phyloP scores from a whole-genome alignment of 2,329 filamentous ascomycete species.

The Trichoderma gracile region DNA sequence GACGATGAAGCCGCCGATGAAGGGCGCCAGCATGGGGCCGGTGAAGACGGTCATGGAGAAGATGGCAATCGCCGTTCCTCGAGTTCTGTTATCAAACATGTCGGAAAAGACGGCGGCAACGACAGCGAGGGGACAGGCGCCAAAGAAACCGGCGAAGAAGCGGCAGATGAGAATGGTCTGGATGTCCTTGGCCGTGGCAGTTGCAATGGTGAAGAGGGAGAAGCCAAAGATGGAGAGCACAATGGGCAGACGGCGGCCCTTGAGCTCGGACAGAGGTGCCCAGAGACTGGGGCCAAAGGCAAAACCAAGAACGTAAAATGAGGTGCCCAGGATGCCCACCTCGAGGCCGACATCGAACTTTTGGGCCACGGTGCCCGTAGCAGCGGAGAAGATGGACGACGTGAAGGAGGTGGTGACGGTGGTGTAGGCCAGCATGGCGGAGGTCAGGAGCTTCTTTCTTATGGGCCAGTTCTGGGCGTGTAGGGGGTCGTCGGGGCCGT shows the following conservation, averaged over 20 bases:
- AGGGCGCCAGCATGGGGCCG: slow-evolving; percentile 66
- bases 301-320: slow-evolving; percentile 70
- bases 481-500: slow-evolving; percentile 77
- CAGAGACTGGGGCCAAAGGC: slow-evolving; percentile 71
- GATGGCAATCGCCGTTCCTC: slow-evolving; percentile 51
- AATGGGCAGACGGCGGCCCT: slow-evolving; percentile 64
- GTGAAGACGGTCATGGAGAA: slow-evolving; percentile 59
- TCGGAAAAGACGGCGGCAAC: slow-evolving; percentile 72
- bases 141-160: slow-evolving; percentile 73
- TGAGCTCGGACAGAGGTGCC: slow-evolving; percentile 72
- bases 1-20: slow-evolving; percentile 68
- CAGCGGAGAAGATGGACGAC: slow-evolving; percentile 72
- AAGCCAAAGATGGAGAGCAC: slow-evolving; percentile 67
- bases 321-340: slow-evolving; percentile 65
- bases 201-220: slow-evolving; percentile 65
- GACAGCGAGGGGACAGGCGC: slow-evolving; percentile 67
- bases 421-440: slow-evolving; percentile 70
- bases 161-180: slow-evolving; percentile 70
- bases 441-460: slow-evolving; percentile 72
- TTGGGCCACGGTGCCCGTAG: slow-evolving; percentile 56
- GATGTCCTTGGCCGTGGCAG: slow-evolving; percentile 66
- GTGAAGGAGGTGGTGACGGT: slow-evolving; percentile 72
- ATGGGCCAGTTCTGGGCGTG: slow-evolving; percentile 87
- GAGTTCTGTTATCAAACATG: slow-evolving; percentile 66
- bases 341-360: slow-evolving; percentile 63